Conservation (phyloP, 1,284 basidiomycete genomes). For the Irpex rosettiformis region DNA sequence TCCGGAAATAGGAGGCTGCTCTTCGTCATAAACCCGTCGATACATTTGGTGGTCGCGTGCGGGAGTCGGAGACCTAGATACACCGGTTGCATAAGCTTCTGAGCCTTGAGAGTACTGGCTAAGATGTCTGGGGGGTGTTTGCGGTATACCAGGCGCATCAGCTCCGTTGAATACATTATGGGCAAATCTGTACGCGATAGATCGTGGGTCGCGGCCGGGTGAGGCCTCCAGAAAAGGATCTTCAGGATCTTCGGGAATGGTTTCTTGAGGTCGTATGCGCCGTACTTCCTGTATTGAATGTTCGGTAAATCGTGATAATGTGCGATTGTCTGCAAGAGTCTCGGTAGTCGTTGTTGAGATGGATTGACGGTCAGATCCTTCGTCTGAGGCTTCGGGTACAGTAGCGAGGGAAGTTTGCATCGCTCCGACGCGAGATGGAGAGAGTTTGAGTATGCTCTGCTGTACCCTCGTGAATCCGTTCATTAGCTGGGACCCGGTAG, state of each 20-base stretch:
- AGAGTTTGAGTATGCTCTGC: conserved; percentile 8
- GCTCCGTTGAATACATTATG: background rate
- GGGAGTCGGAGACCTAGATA: conserved; percentile 9
- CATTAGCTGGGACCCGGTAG: background rate
- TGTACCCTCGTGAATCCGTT: conserved; percentile 6
- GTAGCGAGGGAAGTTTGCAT: conserved; percentile 9
- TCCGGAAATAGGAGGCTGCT: background rate
- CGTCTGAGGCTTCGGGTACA: conserved; percentile 12
- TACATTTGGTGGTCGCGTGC: conserved; percentile 2
- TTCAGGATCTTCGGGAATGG: conserved; percentile 5
- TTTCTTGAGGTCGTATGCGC: conserved; percentile 5
- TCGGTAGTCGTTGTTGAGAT: conserved; percentile 4
- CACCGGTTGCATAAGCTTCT: conserved; percentile 7
- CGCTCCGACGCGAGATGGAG: conserved; percentile 5
- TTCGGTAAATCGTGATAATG: conserved; percentile 2
- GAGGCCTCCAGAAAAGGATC: conserved; percentile 2
- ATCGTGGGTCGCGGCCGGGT: background rate
- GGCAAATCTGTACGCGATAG: conserved; percentile 10
- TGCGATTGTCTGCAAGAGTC: background rate
- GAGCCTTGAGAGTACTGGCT: background rate
- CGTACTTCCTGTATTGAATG: conserved; percentile 10
- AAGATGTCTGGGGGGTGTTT: conserved; percentile 1
- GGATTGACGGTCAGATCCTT: conserved; percentile 10
- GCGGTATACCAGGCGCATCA: background rate
- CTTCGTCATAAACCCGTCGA: conserved; percentile 7